These are phyloP conservation scores for Vanrija sp. DNA, from an alignment of 1,284 basidiomycete genomes.

Conservation along the genomic window DNA sequence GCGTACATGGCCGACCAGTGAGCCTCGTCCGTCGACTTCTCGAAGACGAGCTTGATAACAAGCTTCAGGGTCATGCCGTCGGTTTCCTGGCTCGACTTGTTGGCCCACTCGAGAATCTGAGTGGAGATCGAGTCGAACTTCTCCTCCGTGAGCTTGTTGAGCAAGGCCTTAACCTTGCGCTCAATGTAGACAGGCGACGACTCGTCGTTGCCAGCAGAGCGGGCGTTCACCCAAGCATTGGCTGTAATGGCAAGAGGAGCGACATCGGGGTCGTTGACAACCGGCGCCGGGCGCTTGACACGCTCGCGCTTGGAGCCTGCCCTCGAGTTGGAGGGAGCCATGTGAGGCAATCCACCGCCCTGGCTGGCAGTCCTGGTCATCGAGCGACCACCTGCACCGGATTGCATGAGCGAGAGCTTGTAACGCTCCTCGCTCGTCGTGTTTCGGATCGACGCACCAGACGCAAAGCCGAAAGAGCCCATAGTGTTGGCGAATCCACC, in stretches of 20 bases:
- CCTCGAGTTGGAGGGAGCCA: slow-evolving; percentile 3
- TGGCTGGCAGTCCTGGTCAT: slow-evolving; percentile 75
- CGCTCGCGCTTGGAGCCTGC: slow-evolving; percentile 34
- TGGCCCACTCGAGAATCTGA: slow-evolving; percentile 90
- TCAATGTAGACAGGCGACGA: slow-evolving; percentile 80
- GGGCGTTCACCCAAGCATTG: slow-evolving; percentile 69
- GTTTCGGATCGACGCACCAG: slow-evolving; percentile 46
- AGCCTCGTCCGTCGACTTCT: slow-evolving; percentile 94
- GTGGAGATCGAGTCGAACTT: slow-evolving; percentile 92
- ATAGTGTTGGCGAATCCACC: slow-evolving; percentile 22
- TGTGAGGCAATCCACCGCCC: slow-evolving; percentile 47
- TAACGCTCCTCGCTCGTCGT: slow-evolving; percentile 71
- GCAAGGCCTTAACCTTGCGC: slow-evolving; percentile 85
- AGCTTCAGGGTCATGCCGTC: slow-evolving; percentile 91
- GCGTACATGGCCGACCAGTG: slow-evolving; percentile 98
- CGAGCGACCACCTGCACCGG: slow-evolving; percentile 32
- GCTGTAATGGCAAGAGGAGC: slow-evolving; percentile 70
- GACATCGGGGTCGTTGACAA: slow-evolving; percentile 53
- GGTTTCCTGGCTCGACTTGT: slow-evolving; percentile 86
- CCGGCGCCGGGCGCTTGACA: slow-evolving; percentile 28
- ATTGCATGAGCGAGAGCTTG: slow-evolving; percentile 22
- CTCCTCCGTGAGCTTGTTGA: slow-evolving; percentile 97
- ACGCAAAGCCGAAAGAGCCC: slow-evolving; percentile 61
- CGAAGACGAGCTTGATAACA: slow-evolving; percentile 92
- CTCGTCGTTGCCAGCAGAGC: slow-evolving; percentile 53